Percentiles rank a stretch among this genome's conserved stretches.
phyloP scores from a whole-genome alignment of 1,139 yeast genomes.

The Wickerhamomyces sp. region DNA sequence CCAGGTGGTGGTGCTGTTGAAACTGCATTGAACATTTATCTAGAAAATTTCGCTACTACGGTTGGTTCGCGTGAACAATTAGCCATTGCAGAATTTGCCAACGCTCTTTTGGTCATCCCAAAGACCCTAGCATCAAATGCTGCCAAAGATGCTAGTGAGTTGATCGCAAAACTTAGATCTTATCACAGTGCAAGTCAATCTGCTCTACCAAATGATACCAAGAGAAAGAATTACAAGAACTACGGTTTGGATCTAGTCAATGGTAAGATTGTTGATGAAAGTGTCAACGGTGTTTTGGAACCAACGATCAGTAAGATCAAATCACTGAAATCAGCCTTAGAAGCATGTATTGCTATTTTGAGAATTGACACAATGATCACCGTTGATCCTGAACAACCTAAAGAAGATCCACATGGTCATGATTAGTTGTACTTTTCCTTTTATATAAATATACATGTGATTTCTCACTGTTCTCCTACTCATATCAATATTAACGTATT shows the following conservation, averaged over 20 bases:
- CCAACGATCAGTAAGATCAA: constrained; percentile 92
- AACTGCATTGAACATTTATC: constrained; percentile 87
- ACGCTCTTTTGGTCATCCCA: constrained; percentile 85
- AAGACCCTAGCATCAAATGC: constrained; percentile 97
- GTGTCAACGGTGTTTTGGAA: constrained; percentile 83
- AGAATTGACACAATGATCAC: constrained; percentile 98
- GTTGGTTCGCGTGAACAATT: constrained; percentile 97
- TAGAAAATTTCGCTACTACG: constrained; percentile 96
- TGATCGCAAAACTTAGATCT: constrained; percentile 91
- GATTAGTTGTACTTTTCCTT: background rate
- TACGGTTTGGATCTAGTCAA: constrained; percentile 89
- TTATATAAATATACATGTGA: background rate
- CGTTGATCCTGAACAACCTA: constrained; percentile 92
- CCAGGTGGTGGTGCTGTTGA: constrained; percentile 99
- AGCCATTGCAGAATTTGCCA: constrained; percentile 97
- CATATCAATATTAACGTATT: no score
- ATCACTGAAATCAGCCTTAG: constrained; percentile 91
- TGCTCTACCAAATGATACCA: constrained; percentile 74
- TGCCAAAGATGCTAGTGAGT: constrained; percentile 93
- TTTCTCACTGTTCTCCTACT: background rate
- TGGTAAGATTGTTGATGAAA: constrained; percentile 88
- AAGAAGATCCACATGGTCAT: constrained; percentile 83
- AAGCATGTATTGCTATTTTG: constrained; percentile 95
- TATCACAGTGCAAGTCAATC: constrained; percentile 95
- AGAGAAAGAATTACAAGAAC: constrained; percentile 80